Percentiles rank a stretch among this genome's conserved stretches.
Evolutionary conservation across 768 basidiomycete species (phyloP).

Genomic region (Russula sp.): DNA sequence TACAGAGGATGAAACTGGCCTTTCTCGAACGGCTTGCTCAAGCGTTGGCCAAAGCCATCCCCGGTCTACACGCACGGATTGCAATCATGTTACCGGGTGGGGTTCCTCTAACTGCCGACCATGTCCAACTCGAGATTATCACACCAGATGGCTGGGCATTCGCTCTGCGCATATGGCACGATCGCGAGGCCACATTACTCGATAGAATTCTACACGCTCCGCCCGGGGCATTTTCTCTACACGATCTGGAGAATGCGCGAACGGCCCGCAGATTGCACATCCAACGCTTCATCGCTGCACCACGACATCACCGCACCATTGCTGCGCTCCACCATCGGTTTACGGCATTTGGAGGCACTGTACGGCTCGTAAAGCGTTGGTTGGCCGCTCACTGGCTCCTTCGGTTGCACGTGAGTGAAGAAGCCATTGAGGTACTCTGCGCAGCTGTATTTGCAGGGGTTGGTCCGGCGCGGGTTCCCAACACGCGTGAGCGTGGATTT

Average conservation of each 20-base stretch:
- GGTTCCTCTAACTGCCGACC: slow-evolving; percentile 58
- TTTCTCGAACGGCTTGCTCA: slow-evolving; percentile 79
- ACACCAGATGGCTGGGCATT: slow-evolving; percentile 86
- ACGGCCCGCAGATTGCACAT: slow-evolving; percentile 55
- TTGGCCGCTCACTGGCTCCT: slow-evolving; percentile 86
- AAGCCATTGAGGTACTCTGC: slow-evolving; percentile 82
- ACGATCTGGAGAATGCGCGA: slow-evolving; percentile 50
- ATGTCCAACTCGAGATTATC: slow-evolving; percentile 67
- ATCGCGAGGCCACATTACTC: slow-evolving; percentile 75
- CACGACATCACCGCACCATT: slow-evolving; percentile 81
- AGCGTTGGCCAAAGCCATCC: slow-evolving; percentile 47
- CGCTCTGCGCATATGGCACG: slow-evolving; percentile 75
- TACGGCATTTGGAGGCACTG: slow-evolving; percentile 75
- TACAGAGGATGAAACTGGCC: slow-evolving; percentile 92
- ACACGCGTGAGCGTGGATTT: slow-evolving; percentile 77
- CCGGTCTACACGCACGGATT: slow-evolving; percentile 51
- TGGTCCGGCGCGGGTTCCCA: slow-evolving; percentile 46
- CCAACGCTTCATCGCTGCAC: slow-evolving; percentile 71
- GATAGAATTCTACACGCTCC: slow-evolving; percentile 56
- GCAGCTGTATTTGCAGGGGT: slow-evolving; percentile 67
- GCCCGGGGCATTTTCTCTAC: slow-evolving; percentile 31
- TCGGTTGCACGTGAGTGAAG: slow-evolving; percentile 60
- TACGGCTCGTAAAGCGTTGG: slow-evolving; percentile 90
- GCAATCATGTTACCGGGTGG: slow-evolving; percentile 47
- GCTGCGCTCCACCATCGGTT: slow-evolving; percentile 74